These are phyloP conservation scores for Candida tammaniensis DNA, from an alignment of 805 yeast species.

Conservation along the genomic window DNA sequence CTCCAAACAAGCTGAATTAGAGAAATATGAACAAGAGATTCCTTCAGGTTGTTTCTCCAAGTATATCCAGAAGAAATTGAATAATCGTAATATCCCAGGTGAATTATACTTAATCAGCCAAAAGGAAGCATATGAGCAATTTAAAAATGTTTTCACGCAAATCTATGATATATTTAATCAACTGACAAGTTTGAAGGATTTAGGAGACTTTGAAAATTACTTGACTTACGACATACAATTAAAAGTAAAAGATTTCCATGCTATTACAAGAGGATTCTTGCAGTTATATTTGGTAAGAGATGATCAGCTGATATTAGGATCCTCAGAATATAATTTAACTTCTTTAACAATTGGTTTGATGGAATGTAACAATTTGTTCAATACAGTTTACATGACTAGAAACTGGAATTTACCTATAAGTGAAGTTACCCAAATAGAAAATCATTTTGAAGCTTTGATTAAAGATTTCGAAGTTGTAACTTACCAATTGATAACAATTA, in stretches of 20 bases:
- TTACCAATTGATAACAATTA: conserved; percentile 28
- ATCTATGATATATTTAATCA: conserved; percentile 18
- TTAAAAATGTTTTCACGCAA: conserved; percentile 19
- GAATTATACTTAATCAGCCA: conserved; percentile 23
- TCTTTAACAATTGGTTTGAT: conserved; percentile 34
- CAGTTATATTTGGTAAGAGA: conserved; percentile 63
- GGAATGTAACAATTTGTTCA: conserved; percentile 29
- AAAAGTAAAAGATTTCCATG: conserved; percentile 26
- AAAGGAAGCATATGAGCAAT: conserved; percentile 18
- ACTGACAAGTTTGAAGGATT: conserved; percentile 16
- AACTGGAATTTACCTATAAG: conserved; percentile 11
- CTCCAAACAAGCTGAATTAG: conserved; percentile 2
- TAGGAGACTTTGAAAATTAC: conserved; percentile 25
- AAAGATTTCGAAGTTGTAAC: conserved; percentile 47
- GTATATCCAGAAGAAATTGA: conserved; percentile 33
- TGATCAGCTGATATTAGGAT: conserved; percentile 57
- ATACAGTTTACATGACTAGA: conserved; percentile 10
- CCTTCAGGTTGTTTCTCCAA: conserved; percentile 30
- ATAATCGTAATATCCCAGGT: conserved; percentile 38
- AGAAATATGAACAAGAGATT: conserved; percentile 3
- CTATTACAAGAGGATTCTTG: conserved; percentile 60
- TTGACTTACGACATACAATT: conserved; percentile 26
- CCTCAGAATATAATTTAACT: conserved; percentile 23
- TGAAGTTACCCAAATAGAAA: conserved; percentile 11
- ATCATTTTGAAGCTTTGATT: conserved; percentile 26